Conservation (phyloP, 169 alveolate species). For the Amoebophrya sp. region DNA sequence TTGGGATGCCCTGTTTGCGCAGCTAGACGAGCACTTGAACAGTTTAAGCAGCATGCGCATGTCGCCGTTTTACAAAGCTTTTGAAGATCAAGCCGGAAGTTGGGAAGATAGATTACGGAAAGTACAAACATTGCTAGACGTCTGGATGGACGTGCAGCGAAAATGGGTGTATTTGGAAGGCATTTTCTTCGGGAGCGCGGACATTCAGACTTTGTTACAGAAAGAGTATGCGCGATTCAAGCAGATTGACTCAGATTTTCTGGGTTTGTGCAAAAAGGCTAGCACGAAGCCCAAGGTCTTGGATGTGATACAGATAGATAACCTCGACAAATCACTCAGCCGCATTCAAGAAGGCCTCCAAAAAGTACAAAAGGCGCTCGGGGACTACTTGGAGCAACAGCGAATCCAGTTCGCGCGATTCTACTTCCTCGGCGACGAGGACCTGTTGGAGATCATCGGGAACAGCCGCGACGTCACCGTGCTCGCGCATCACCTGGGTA, state of each 20-base stretch:
- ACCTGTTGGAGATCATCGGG: slow-evolving; percentile 95
- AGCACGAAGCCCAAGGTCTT: slow-evolving; percentile 47
- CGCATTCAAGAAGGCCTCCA: background rate
- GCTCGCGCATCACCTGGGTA: slow-evolving; percentile 84
- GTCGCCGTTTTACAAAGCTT: slow-evolving; percentile 85
- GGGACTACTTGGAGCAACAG: slow-evolving; percentile 92
- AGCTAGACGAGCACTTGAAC: slow-evolving; percentile 88
- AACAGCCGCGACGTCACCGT: slow-evolving; percentile 86
- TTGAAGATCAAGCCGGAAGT: slow-evolving; percentile 72
- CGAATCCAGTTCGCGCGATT: slow-evolving; percentile 95
- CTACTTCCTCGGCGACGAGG: slow-evolving; percentile 91
- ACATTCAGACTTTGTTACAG: slow-evolving; percentile 85
- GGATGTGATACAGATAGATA: background rate
- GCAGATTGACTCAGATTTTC: slow-evolving; percentile 81
- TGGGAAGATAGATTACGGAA: slow-evolving; percentile 92
- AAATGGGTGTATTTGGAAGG: slow-evolving; percentile 96
- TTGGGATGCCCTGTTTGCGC: slow-evolving; percentile 92
- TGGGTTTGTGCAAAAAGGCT: slow-evolving; percentile 80
- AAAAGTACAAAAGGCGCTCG: slow-evolving; percentile 57
- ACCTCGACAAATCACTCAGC: background rate
- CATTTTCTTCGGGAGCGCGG: slow-evolving; percentile 92
- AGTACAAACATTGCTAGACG: slow-evolving; percentile 81
- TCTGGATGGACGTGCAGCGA: slow-evolving; percentile 95
- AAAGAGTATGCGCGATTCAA: slow-evolving; percentile 86
- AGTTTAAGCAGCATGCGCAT: slow-evolving; percentile 81